Conservation (phyloP, 345 rosid species). For the Draba incana region DNA sequence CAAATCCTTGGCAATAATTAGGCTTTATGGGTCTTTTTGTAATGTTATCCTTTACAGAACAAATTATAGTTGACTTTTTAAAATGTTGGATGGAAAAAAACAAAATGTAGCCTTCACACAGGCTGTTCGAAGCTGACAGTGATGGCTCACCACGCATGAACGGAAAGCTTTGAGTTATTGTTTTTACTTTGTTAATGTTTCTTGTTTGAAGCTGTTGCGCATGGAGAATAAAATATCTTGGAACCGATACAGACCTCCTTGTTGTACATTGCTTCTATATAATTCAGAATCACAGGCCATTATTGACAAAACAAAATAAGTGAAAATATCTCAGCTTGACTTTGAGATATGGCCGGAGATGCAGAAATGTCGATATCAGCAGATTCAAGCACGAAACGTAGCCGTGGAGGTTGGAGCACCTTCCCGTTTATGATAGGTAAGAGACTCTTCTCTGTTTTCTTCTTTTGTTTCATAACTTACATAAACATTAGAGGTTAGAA, state of each 20-base stretch:
- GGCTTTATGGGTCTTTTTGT: slow-evolving; percentile 19
- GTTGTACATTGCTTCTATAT: slow-evolving; percentile 25
- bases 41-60: slow-evolving; percentile 21
- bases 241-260: slow-evolving; percentile 4
- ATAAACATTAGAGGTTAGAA: slow-evolving; percentile 3
- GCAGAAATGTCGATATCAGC: slow-evolving; percentile 26
- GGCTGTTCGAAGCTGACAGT: slow-evolving; percentile 27
- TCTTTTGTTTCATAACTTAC: background rate
- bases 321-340: background rate
- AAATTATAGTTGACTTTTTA: slow-evolving; percentile 32
- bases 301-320: slow-evolving; percentile 10
- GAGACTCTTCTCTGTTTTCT: slow-evolving; percentile 24
- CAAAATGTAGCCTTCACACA: slow-evolving; percentile 9
- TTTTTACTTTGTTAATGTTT: slow-evolving; percentile 15
- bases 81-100: background rate
- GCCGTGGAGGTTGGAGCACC: slow-evolving; percentile 55
- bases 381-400: slow-evolving; percentile 31
- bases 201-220: slow-evolving; percentile 32
- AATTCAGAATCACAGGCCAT: background rate
- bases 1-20: slow-evolving; percentile 20
- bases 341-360: slow-evolving; percentile 31
- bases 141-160: slow-evolving; percentile 31
- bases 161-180: background rate
- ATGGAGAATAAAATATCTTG: slow-evolving; percentile 33
- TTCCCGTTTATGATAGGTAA: slow-evolving; percentile 60